Conservation (phyloP, 2,329 filamentous ascomycete genomes). For the Huntiella moniliformis region DNA sequence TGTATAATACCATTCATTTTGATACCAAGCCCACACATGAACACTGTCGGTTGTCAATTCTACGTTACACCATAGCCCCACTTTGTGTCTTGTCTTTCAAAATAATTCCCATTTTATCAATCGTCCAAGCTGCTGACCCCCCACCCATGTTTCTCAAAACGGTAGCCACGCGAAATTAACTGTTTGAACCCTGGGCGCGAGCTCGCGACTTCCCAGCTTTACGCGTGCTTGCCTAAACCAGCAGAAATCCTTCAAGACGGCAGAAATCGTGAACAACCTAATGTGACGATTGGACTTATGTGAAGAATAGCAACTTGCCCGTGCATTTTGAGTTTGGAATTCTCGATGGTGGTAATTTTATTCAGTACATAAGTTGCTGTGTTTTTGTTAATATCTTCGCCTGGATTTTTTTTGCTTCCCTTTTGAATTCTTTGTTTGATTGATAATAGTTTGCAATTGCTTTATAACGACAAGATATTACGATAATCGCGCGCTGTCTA, state of each 20-base stretch:
- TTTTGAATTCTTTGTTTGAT: too few relatives aligned
- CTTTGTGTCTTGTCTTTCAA: background rate
- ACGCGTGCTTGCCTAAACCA: slow-evolving; percentile 9
- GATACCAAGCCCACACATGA: background rate
- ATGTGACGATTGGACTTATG: too few relatives aligned
- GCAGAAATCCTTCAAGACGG: background rate
- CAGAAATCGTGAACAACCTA: too few relatives aligned
- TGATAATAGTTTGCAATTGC: too few relatives aligned
- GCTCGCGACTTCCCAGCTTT: slow-evolving; percentile 2
- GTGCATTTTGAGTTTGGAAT: too few relatives aligned
- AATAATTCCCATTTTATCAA: background rate
- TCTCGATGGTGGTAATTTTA: too few relatives aligned
- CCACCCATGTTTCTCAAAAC: background rate
- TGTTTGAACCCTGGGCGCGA: background rate
- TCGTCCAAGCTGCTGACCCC: background rate
- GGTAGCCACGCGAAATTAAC: background rate
- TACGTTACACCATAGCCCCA: background rate
- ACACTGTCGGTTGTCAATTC: background rate
- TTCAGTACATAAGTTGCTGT: too few relatives aligned
- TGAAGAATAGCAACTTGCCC: too few relatives aligned
- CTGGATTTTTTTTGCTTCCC: too few relatives aligned
- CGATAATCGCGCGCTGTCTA: too few relatives aligned
- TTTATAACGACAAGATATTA: too few relatives aligned
- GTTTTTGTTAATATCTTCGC: too few relatives aligned
- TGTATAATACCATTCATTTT: background rate